Percentiles rank a stretch among this genome's conserved stretches.
Conservation (phyloP, 202 grass and related monocot genomes). For the Bolboschoenoplectus hybrid region DNA sequence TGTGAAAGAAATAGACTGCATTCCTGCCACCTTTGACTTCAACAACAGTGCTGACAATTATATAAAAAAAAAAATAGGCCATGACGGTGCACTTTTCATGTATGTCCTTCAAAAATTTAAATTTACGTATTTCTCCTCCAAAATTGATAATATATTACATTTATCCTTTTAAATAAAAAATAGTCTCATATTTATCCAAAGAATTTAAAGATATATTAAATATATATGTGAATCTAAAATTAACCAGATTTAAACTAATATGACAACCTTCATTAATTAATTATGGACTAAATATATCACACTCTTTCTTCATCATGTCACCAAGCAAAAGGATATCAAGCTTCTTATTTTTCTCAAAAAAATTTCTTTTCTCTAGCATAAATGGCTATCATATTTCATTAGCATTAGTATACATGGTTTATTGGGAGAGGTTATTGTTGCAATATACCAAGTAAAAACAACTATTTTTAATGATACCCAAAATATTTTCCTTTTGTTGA, state of each 20-base stretch:
- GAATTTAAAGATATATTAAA: neutral
- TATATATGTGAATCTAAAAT: neutral
- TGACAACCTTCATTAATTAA: neutral
- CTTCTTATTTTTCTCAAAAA: too few relatives aligned
- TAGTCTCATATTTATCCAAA: too few relatives aligned
- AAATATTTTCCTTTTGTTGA: too few relatives aligned
- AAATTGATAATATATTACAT: neutral
- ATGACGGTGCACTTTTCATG: neutral
- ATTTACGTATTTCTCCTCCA: neutral
- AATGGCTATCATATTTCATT: too few relatives aligned
- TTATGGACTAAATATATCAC: neutral
- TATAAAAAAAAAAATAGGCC: constrained; percentile 40
- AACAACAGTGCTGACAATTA: constrained; percentile 42
- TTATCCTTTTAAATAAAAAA: neutral
- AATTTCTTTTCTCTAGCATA: too few relatives aligned
- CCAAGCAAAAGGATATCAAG: too few relatives aligned
- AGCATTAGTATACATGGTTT: too few relatives aligned
- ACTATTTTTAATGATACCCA: too few relatives aligned
- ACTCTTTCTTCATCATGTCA: too few relatives aligned
- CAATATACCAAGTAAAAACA: too few relatives aligned
- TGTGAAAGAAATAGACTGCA: constrained; percentile 53
- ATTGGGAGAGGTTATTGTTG: too few relatives aligned
- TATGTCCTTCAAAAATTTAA: neutral
- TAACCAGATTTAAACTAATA: neutral
- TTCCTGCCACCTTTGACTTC: constrained; percentile 66